phyloP scores from a whole-genome alignment of 106 monocot species.

The Dendrobium huoshanense region DNA sequence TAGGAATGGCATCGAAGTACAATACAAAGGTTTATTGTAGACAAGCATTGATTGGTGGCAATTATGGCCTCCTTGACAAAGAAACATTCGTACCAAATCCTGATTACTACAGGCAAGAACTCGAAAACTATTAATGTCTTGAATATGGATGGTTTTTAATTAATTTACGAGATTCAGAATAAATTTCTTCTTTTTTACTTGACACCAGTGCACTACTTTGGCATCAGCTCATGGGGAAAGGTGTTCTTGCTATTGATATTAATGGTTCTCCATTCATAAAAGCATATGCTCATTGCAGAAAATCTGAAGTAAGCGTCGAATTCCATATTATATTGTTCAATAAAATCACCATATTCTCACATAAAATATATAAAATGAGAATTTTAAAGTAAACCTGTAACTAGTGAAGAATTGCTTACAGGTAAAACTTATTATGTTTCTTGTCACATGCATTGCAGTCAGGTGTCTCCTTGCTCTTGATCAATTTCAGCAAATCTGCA shows the following conservation, averaged over 20 bases:
- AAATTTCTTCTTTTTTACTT: not conserved
- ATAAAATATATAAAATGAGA: not conserved
- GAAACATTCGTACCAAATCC: constrained; percentile 81
- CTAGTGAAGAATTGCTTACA: not conserved
- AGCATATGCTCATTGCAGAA: constrained; percentile 73
- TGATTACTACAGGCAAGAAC: constrained; percentile 79
- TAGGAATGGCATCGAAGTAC: constrained; percentile 80
- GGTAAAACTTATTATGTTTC: not conserved
- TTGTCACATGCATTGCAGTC: constrained; percentile 15
- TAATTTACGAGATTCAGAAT: not conserved
- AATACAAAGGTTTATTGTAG: constrained; percentile 64
- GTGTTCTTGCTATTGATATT: constrained; percentile 52
- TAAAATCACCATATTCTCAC: not conserved
- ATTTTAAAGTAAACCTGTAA: not conserved
- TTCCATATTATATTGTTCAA: not conserved
- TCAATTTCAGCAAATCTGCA: constrained; percentile 41
- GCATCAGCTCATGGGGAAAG: constrained; percentile 78
- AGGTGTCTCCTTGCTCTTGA: constrained; percentile 43
- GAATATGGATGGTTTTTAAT: not conserved
- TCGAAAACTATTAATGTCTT: not conserved
- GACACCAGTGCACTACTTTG: constrained; percentile 60
- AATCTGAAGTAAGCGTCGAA: constrained; percentile 26
- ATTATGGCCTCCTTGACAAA: constrained; percentile 83
- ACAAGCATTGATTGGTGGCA: constrained; percentile 77
- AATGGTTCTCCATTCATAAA: constrained; percentile 57